Conservation (phyloP, 2,329 filamentous ascomycete genomes). For the Diplocarpon rosae region DNA sequence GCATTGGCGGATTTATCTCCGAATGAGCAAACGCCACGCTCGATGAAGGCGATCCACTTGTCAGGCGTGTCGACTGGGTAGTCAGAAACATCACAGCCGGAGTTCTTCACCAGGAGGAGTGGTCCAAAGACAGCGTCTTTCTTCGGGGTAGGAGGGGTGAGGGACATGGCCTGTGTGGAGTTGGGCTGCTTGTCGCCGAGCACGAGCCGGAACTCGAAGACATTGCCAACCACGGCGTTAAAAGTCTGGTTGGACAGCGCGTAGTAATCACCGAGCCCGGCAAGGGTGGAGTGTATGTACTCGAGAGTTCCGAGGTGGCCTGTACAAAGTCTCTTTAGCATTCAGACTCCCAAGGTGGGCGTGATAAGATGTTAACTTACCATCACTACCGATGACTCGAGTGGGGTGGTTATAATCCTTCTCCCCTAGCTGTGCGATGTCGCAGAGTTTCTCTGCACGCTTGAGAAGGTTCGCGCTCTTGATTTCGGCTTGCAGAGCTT, state of each 20-base stretch:
- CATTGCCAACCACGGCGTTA: constrained; percentile 47
- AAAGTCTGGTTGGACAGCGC: constrained; percentile 52
- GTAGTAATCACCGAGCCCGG: constrained; percentile 49
- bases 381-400: constrained; percentile 56
- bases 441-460: constrained; percentile 50
- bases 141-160: constrained; percentile 54
- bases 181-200: constrained; percentile 41
- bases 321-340: constrained; percentile 24
- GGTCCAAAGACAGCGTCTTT: constrained; percentile 48
- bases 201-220: constrained; percentile 47
- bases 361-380: constrained; percentile 28
- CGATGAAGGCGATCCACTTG: constrained; percentile 55
- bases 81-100: constrained; percentile 54
- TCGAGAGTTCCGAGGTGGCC: constrained; percentile 54
- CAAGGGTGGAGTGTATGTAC: constrained; percentile 48
- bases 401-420: constrained; percentile 58
- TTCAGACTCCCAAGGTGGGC: constrained; percentile 2
- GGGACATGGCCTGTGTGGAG: constrained; percentile 45
- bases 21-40: constrained; percentile 60
- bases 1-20: constrained; percentile 59
- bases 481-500: constrained; percentile 47
- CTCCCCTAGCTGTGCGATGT: constrained; percentile 47
- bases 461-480: constrained; percentile 42
- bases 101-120: constrained; percentile 47
- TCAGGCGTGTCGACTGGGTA: constrained; percentile 48